phyloP scores from a whole-genome alignment of 2,329 filamentous ascomycete species.

The Lachnellula suecica region DNA sequence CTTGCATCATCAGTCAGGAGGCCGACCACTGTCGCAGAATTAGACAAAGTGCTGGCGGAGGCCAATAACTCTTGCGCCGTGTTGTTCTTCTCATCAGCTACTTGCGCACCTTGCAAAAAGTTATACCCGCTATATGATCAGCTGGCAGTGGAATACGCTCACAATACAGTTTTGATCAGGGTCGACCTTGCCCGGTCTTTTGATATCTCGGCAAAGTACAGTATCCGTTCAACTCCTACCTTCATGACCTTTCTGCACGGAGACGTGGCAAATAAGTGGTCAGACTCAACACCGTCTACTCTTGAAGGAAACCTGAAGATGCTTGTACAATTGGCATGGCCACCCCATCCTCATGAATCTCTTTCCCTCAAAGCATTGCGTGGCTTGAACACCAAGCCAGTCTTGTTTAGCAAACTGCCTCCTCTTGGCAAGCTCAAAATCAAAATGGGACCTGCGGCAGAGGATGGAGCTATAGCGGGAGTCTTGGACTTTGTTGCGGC shows the following conservation, averaged over 20 bases:
- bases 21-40: slow-evolving; percentile 55
- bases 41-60: slow-evolving; percentile 58
- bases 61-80: slow-evolving; percentile 71
- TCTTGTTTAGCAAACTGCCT: slow-evolving; percentile 74
- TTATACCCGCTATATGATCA: slow-evolving; percentile 82
- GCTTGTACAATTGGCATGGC: slow-evolving; percentile 72
- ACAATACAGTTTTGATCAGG: slow-evolving; percentile 73
- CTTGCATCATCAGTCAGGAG: slow-evolving; percentile 55
- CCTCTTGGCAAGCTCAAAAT: slow-evolving; percentile 78
- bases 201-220: slow-evolving; percentile 63
- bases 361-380: slow-evolving; percentile 71
- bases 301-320: slow-evolving; percentile 72
- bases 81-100: slow-evolving; percentile 90
- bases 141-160: slow-evolving; percentile 70
- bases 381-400: slow-evolving; percentile 58
- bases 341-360: slow-evolving; percentile 72
- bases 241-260: slow-evolving; percentile 84
- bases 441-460: slow-evolving; percentile 69
- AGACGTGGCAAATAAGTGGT: slow-evolving; percentile 76
- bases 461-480: slow-evolving; percentile 58
- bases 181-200: slow-evolving; percentile 72
- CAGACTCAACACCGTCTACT: slow-evolving; percentile 67
- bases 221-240: slow-evolving; percentile 77
- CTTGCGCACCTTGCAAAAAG: slow-evolving; percentile 79
- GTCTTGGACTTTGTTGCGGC: slow-evolving; percentile 71